Evolutionary conservation across 2,329 filamentous ascomycete genomes (phyloP), one percentile per base, ranked within the genome.

Genomic region (Rutstroemia sp.): DNA sequence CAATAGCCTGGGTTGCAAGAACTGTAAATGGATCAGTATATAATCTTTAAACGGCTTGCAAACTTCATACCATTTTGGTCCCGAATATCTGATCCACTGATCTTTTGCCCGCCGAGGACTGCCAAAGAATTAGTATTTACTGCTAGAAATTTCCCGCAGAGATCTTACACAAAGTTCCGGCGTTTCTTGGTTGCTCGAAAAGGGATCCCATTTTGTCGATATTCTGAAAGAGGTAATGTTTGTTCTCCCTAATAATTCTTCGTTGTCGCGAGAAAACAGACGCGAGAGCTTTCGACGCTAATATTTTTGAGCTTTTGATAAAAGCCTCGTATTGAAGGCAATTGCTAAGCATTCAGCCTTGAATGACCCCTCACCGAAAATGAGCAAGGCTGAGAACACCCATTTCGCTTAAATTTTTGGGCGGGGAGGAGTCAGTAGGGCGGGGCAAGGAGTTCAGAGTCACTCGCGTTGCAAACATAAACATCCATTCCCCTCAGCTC

Each of bases 71-170:
- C 88, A 79, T 96, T 97, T 76, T 97, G 92, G 72, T 99, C 94
- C 72, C 94, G 84, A 73, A 99, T 95, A 76, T 99, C 94, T 68
- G 89, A 80, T 65, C 94, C 94, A 66, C 89, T 96, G 74, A 97
- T 95, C 83, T 99, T 99, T 76, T 90, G 86, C 72, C 94, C 94
- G 67, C 94, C 94, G 62, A 99, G 83, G 78, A 99, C 82, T 85
- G 72, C 65, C 64, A 59, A 62, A 66, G 30, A 64, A 57, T 66
- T 63, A 68, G 68, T 59, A 56, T 46, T 19, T 42, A 4, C 14
- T 37, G 41, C 34, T 27, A 4, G 30, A 47, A 27, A 58, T 9
- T 38, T 41, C 7, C n/a, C 27, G n/a, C 30, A n/a, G 17, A 8
- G 19, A 23, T n/a, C 70, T 73, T 76, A 86, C 83, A 99, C 68